These are phyloP conservation scores for Neurospora africana DNA, from an alignment of 495 filamentous ascomycete species.

Conservation along the genomic window DNA sequence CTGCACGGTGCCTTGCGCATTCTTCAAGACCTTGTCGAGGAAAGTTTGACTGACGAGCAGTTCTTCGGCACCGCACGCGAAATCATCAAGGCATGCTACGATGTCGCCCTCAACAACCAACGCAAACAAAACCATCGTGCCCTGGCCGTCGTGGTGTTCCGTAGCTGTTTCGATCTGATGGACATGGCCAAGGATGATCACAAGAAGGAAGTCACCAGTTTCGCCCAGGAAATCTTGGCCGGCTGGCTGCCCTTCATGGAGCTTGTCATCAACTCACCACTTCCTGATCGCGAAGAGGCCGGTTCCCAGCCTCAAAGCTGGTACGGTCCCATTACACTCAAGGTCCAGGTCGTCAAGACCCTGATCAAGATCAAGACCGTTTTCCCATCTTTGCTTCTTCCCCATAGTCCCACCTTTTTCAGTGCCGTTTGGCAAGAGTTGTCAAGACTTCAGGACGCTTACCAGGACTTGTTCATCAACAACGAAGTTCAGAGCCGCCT, in stretches of 20 bases:
- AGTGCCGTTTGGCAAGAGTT: slow-evolving; percentile 80
- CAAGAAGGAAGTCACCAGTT: slow-evolving; percentile 69
- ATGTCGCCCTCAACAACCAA: slow-evolving; percentile 62
- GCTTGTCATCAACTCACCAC: slow-evolving; percentile 54
- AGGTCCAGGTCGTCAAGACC: slow-evolving; percentile 85
- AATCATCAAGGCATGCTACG: slow-evolving; percentile 70
- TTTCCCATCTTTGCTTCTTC: slow-evolving; percentile 69
- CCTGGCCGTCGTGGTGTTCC: slow-evolving; percentile 78
- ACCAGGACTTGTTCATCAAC: slow-evolving; percentile 73
- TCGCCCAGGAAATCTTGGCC: slow-evolving; percentile 73
- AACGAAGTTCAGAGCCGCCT: slow-evolving; percentile 76
- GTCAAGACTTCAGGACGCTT: slow-evolving; percentile 53
- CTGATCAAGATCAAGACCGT: slow-evolving; percentile 79
- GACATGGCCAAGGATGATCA: slow-evolving; percentile 93
- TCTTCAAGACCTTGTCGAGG: slow-evolving; percentile 82
- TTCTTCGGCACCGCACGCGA: slow-evolving; percentile 82
- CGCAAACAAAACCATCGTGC: slow-evolving; percentile 68
- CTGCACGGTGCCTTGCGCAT: slow-evolving; percentile 83
- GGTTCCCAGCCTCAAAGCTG: slow-evolving; percentile 41
- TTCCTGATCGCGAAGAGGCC: slow-evolving; percentile 45
- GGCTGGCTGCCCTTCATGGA: slow-evolving; percentile 83
- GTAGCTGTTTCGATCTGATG: slow-evolving; percentile 83
- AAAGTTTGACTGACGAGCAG: slow-evolving; percentile 83
- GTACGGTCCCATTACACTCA: slow-evolving; percentile 74
- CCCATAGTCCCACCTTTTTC: slow-evolving; percentile 71